phyloP scores from a whole-genome alignment of 1,139 yeast species.

The Geotrichum carabidarum region DNA sequence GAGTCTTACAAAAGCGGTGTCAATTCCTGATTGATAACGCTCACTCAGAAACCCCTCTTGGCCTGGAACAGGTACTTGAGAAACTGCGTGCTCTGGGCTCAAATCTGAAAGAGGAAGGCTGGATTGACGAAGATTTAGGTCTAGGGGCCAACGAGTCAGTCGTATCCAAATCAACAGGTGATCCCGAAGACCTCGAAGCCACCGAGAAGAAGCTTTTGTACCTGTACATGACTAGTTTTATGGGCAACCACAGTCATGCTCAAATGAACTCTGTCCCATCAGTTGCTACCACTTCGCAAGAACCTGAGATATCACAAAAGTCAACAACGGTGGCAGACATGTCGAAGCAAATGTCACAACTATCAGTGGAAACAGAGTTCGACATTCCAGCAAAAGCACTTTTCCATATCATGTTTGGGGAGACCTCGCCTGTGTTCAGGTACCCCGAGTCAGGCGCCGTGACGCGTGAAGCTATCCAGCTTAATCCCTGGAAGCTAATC shows the following conservation, averaged over 20 bases:
- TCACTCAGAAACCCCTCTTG: constrained; percentile 45
- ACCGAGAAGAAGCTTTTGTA: constrained; percentile 7
- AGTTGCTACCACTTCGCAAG: not conserved
- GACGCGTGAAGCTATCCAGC: constrained; percentile 23
- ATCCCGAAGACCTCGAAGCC: not conserved
- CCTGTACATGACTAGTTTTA: constrained; percentile 8
- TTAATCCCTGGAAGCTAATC: constrained; percentile 29
- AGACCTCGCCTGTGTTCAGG: constrained; percentile 50
- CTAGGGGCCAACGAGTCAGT: not conserved
- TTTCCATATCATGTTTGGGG: constrained; percentile 79
- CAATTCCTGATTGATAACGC: constrained; percentile 53
- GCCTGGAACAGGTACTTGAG: constrained; percentile 29
- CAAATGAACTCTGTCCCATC: not conserved
- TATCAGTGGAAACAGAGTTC: constrained; percentile 40
- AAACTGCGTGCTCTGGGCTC: constrained; percentile 28
- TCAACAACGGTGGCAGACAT: constrained; percentile 4
- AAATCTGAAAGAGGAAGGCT: constrained; percentile 6
- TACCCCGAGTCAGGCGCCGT: constrained; percentile 26
- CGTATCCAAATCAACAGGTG: not conserved
- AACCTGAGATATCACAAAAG: not conserved
- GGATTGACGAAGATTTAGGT: not conserved
- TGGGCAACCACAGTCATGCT: constrained; percentile 2
- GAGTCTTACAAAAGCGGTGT: constrained; percentile 47
- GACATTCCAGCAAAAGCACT: constrained; percentile 74
- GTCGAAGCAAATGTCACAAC: constrained; percentile 32